These are phyloP conservation scores for Trichophyton rubrum DNA, from an alignment of 2,329 filamentous ascomycete genomes.

Conservation along the genomic window DNA sequence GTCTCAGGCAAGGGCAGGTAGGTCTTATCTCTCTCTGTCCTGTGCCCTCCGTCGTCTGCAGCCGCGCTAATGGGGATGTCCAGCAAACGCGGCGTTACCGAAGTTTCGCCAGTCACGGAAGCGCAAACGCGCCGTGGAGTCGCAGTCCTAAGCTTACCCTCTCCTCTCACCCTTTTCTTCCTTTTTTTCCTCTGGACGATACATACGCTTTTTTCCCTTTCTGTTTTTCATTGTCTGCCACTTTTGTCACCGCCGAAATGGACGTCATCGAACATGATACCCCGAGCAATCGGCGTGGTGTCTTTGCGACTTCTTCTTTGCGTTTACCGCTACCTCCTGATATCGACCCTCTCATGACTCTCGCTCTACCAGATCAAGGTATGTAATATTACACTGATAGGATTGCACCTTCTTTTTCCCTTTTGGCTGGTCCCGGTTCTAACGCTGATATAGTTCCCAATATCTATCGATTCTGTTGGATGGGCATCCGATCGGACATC, in stretches of 20 bases:
- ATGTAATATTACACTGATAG: background rate
- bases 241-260: background rate
- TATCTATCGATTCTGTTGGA: constrained; percentile 80
- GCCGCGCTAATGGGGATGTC: background rate
- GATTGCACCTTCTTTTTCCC: background rate
- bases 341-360: constrained; percentile 4
- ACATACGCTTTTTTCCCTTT: background rate
- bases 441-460: constrained; percentile 30
- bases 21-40: background rate
- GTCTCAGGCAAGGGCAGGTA: background rate
- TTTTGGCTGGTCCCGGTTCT: background rate
- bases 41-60: background rate
- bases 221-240: background rate
- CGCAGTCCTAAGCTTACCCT: background rate
- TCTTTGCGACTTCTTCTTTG: background rate
- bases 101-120: background rate
- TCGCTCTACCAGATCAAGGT: constrained; percentile 5
- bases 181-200: background rate
- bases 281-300: constrained; percentile 31
- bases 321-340: constrained; percentile 1
- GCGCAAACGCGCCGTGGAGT: background rate
- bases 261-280: constrained; percentile 25
- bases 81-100: background rate
- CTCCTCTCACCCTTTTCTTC: background rate
- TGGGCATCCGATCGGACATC: constrained; percentile 68